Conservation (phyloP, 1,284 basidiomycete species). For the Cutaneotrichosporon cutaneum region DNA sequence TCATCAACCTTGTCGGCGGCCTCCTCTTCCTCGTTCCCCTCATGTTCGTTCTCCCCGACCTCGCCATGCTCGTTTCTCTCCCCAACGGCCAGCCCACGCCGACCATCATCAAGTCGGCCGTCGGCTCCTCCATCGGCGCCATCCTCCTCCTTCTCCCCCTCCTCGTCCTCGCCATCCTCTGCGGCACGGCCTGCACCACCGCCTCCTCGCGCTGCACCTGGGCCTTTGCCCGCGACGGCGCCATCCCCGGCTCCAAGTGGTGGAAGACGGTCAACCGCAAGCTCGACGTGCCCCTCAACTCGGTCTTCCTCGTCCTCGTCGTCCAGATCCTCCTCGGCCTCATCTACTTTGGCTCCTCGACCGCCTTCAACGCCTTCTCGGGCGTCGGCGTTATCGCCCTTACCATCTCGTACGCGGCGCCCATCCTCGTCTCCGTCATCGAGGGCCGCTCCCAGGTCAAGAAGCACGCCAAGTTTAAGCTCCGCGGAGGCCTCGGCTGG, state of each 20-base stretch:
- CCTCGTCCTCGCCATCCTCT: constrained; percentile 55
- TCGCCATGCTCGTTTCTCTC: constrained; percentile 47
- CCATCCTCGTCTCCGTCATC: constrained; percentile 50
- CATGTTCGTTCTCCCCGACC: constrained; percentile 52
- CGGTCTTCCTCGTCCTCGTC: constrained; percentile 48
- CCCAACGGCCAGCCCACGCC: constrained; percentile 51
- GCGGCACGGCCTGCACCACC: constrained; percentile 55
- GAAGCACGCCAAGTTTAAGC: constrained; percentile 36
- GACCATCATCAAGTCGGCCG: constrained; percentile 1
- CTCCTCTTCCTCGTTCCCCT: constrained; percentile 55
- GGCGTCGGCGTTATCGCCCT: constrained; percentile 46
- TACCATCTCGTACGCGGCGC: constrained; percentile 48
- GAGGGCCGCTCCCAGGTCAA: constrained; percentile 42
- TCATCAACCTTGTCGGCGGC: constrained; percentile 54
- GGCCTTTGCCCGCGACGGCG: constrained; percentile 53
- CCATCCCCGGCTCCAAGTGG: constrained; percentile 47
- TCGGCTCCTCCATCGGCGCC: neutral
- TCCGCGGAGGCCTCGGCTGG: constrained; percentile 46
- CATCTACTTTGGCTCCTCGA: constrained; percentile 47
- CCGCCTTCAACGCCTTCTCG: constrained; percentile 48
- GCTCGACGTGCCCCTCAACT: constrained; percentile 52
- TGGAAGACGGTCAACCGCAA: constrained; percentile 46
- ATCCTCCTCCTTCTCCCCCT: constrained; percentile 26
- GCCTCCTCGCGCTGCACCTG: constrained; percentile 23
- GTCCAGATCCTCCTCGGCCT: constrained; percentile 52